Percentiles rank a stretch among this genome's conserved stretches.
Evolutionary conservation across 2,329 filamentous ascomycete species (phyloP).

Genomic region (Corinectria fuckeliana): DNA sequence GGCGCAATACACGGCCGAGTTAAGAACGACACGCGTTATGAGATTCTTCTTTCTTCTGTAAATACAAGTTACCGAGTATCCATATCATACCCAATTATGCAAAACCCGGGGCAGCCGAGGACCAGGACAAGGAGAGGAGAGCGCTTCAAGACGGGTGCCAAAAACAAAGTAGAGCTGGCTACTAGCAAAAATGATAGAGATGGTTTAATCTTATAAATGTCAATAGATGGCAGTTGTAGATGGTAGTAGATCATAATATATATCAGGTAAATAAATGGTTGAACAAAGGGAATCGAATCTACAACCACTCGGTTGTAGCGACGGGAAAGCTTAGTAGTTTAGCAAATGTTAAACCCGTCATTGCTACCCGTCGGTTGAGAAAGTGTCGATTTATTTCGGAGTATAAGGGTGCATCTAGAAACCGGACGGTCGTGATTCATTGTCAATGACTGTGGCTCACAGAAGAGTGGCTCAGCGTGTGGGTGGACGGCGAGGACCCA

Average conservation of each 20-base stretch:
- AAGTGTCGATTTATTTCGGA: background rate
- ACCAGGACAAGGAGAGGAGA: too few species aligned
- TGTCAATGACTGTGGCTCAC: background rate
- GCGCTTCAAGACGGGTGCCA: background rate
- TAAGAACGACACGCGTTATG: background rate
- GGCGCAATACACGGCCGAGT: background rate
- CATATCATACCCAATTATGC: too few species aligned
- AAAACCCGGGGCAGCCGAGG: too few species aligned
- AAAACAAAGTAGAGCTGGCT: background rate
- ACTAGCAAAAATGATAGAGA: slow-evolving; percentile 17
- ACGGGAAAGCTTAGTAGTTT: background rate
- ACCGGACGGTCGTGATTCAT: background rate
- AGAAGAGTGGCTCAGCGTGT: background rate
- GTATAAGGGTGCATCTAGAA: background rate
- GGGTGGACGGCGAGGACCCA: background rate
- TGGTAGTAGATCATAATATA: background rate
- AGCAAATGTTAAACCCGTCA: background rate
- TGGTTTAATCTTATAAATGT: background rate
- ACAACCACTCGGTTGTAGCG: background rate
- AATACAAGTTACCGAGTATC: background rate
- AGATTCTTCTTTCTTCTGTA: background rate
- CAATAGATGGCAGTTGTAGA: background rate
- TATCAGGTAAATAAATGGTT: background rate
- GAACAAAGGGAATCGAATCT: slow-evolving; percentile 3
- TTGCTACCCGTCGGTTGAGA: background rate